These are phyloP conservation scores for Lactuca saligna DNA, from an alignment of 129 eudicot species.

Conservation along the genomic window DNA sequence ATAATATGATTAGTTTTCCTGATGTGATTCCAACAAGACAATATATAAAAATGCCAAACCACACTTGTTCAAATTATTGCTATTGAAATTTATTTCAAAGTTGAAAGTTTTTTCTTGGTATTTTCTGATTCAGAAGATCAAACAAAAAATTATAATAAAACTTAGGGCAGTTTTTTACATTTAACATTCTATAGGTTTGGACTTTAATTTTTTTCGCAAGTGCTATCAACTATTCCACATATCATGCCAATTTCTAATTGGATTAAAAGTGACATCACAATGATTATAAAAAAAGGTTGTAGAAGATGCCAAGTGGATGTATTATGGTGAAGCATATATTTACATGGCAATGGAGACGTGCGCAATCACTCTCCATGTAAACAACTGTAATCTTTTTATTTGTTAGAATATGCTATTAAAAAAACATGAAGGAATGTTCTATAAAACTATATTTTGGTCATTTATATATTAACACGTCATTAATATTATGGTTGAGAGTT, in stretches of 20 bases:
- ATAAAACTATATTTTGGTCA: too few relatives aligned
- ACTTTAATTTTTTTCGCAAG: not conserved
- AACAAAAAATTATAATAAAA: too few relatives aligned
- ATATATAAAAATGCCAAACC: too few relatives aligned
- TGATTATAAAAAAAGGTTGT: conserved; percentile 3
- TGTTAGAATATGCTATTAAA: not conserved
- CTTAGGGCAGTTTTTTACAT: too few relatives aligned
- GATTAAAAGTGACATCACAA: not conserved
- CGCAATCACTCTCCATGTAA: conserved; percentile 31
- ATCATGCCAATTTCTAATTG: not conserved
- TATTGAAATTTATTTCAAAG: too few relatives aligned
- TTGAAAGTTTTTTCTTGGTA: too few relatives aligned
- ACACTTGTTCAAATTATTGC: too few relatives aligned
- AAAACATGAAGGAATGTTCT: not conserved
- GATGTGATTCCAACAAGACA: too few relatives aligned
- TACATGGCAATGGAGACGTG: conserved; percentile 36
- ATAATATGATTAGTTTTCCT: too few relatives aligned
- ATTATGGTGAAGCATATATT: conserved; percentile 10
- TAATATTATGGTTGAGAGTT: too few relatives aligned
- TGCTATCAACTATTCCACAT: not conserved
- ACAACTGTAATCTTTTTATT: not conserved
- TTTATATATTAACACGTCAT: too few relatives aligned
- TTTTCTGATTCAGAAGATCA: too few relatives aligned
- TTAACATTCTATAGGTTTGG: not conserved
- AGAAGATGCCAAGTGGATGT: conserved; percentile 26